Conservation (phyloP, 2,329 filamentous ascomycete species). For the Penicillium brevicompactum region DNA sequence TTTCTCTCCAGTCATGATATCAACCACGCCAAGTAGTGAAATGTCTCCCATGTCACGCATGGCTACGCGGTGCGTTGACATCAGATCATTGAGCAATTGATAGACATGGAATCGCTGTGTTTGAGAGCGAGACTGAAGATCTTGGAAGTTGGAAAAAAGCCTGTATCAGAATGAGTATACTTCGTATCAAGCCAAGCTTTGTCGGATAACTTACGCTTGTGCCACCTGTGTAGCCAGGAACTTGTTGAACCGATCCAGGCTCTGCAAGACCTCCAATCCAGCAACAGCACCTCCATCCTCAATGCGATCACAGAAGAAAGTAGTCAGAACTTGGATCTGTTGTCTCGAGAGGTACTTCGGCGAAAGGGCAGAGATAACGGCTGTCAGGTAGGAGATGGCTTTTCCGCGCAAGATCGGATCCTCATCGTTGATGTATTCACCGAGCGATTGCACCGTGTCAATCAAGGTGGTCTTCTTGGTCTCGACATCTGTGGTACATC, state of each 20-base stretch:
- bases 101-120: constrained; percentile 67
- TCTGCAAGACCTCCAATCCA: constrained; percentile 61
- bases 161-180: constrained; percentile 29
- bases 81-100: constrained; percentile 62
- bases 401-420: constrained; percentile 63
- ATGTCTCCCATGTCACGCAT: constrained; percentile 60
- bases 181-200: background rate
- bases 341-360: constrained; percentile 61
- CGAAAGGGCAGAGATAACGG: constrained; percentile 51
- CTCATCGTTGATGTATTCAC: constrained; percentile 69
- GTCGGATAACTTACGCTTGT: constrained; percentile 49
- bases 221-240: constrained; percentile 57
- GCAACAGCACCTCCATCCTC: constrained; percentile 64
- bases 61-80: constrained; percentile 64
- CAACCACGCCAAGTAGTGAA: constrained; percentile 63
- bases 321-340: constrained; percentile 63
- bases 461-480: constrained; percentile 63
- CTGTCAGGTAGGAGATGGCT: constrained; percentile 50
- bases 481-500: constrained; percentile 54
- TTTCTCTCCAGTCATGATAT: constrained; percentile 69
- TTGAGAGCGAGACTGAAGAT: constrained; percentile 63
- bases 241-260: constrained; percentile 61
- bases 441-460: constrained; percentile 63
- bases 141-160: constrained; percentile 55
- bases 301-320: constrained; percentile 66